A percentile compares a stretch with the other conserved stretches of the same genome.
Conservation (phyloP, 2,329 filamentous ascomycete genomes). For the Alternaria burnsii region DNA sequence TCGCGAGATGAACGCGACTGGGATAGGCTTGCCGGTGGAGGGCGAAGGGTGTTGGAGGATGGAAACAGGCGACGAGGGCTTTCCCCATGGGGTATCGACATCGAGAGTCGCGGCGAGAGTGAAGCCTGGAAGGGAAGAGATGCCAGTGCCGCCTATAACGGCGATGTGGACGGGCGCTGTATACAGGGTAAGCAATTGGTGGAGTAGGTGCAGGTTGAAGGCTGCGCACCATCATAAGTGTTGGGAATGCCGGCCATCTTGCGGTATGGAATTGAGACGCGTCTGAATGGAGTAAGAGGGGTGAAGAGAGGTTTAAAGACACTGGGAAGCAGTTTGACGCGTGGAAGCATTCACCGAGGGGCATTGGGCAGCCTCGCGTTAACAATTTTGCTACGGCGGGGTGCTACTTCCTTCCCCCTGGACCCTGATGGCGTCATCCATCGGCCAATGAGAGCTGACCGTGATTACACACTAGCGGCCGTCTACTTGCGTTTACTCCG, state of each 20-base stretch:
- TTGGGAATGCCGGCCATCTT: conserved; percentile 47
- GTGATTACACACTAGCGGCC: neutral
- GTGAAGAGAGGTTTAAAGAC: neutral
- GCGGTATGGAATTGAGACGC: conserved; percentile 37
- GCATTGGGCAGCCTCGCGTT: conserved; percentile 16
- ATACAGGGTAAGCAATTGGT: conserved; percentile 12
- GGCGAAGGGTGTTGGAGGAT: conserved; percentile 87
- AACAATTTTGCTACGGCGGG: conserved; percentile 32
- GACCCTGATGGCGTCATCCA: conserved; percentile 34
- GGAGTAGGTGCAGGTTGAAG: neutral
- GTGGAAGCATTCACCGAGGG: conserved; percentile 30
- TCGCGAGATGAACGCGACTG: conserved; percentile 89
- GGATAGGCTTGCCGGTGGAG: conserved; percentile 66
- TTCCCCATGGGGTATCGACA: conserved; percentile 86
- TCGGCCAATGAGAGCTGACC: conserved; percentile 19
- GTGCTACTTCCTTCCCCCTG: conserved; percentile 23
- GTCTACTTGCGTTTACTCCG: neutral
- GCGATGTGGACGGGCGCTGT: conserved; percentile 60
- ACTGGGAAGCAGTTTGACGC: conserved; percentile 12
- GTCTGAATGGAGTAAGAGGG: conserved; percentile 12
- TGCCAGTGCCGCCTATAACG: conserved; percentile 78
- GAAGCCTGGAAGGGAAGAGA: conserved; percentile 87
- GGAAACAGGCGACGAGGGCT: conserved; percentile 77
- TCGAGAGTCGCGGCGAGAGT: conserved; percentile 81
- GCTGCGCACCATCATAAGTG: conserved; percentile 41